Base-by-base conservation (phyloP, 306 rosid genomes). In the Oxytropis ochrocephala region DNA sequence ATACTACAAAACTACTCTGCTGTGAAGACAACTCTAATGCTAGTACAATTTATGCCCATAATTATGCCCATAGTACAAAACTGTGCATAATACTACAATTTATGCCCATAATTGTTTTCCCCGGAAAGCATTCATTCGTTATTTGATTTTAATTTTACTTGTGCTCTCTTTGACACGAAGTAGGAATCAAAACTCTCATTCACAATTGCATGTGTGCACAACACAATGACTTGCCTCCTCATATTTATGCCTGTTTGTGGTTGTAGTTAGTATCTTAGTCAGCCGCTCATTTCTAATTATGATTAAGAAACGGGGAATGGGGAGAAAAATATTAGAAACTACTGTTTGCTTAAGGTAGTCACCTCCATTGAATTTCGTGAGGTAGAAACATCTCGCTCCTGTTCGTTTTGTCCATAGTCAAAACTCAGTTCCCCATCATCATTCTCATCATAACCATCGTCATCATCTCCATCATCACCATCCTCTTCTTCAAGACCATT, bases 351-450 rank as follows among this genome's bases (percentile, higher is more conserved):
- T 30, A 55, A 51, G 73, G 53, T 4, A 69, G 54, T 71, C 55
- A 88, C 95, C 91, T 91, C 97, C 92, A 80, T 85, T 19, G 89
- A 73, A 65, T 79, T 85, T 79, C 3, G 83, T 73, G 85, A 66
- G 10, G 81, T 80, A 48, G 89, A 83, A 78, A 77, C 79, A 77
- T 89, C 88, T 66, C 14, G 85, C 41, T 82, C 92, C 48, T 35
- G 87, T 41, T 82, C 96, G 71, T 62, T 76, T 75, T 77, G 87
- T 60, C 85, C 92, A 67, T 85, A 83, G 74, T 91, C 96, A 75
- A 89, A 89, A 85, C 96, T 95, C 80, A 91, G 78, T 72, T 89
- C 99, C 36, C 97, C 96, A 46, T 87, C 96, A 79, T 89, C 92
- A 70, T 81, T 77, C 44, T 69, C 85, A 79, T 78, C 83, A 38